Evolutionary conservation across 495 filamentous ascomycete genomes (phyloP).

Genomic region (Neurospora sublineolata): DNA sequence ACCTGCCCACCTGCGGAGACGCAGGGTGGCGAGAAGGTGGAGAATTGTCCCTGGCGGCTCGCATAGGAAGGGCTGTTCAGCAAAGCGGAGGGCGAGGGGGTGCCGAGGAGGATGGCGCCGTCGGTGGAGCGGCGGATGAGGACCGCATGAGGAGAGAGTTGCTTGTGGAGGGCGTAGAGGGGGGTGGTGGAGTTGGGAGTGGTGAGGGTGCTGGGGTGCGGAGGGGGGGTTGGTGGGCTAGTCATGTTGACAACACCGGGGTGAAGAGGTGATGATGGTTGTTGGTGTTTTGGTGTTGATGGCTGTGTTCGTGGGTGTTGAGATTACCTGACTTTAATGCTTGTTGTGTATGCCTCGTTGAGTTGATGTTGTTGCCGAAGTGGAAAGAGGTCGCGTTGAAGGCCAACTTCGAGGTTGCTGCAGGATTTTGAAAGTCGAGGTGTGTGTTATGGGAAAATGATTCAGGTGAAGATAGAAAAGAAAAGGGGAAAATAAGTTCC

Average conservation of each 20-base stretch:
- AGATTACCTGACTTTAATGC: neutral
- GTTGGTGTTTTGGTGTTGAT: neutral
- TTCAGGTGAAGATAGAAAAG: neutral
- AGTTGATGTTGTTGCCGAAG: neutral
- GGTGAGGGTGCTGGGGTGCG: neutral
- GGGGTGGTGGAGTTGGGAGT: neutral
- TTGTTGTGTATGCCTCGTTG: neutral
- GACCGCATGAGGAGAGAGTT: neutral
- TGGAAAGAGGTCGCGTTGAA: neutral
- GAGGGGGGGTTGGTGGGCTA: neutral
- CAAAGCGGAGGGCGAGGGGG: neutral
- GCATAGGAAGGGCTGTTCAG: neutral
- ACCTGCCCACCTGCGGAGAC: neutral
- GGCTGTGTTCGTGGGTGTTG: neutral
- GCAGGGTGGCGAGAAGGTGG: neutral
- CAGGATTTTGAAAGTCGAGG: neutral
- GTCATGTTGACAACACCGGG: neutral
- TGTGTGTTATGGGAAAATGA: neutral
- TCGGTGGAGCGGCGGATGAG: conserved; percentile 17
- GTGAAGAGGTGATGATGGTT: neutral
- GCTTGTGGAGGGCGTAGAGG: conserved; percentile 7
- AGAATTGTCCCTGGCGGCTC: neutral
- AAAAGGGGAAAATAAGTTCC: neutral
- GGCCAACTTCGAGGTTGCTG: neutral
- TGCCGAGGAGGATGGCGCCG: conserved; percentile 13